Base-by-base conservation (phyloP, 1,284 basidiomycete genomes). In the Melampsora americana region DNA sequence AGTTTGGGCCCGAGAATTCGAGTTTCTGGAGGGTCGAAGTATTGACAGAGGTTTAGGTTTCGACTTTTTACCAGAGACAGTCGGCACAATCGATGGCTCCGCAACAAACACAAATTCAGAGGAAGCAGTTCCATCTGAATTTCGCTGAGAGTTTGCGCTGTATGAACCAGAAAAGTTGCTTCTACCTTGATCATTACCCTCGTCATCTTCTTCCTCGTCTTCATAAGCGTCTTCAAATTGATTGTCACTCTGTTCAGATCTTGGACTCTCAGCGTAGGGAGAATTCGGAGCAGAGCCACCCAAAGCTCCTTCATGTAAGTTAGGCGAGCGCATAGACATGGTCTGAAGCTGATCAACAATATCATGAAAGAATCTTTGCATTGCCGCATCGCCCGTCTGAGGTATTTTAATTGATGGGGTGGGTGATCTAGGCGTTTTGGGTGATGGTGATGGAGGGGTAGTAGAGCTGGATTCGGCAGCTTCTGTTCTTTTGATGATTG, bases 321-420 rank as follows among this genome's bases (percentile, higher is more conserved):
- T 76, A 61, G 79, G 79, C 61, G 82, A 83, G 46, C 83, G 83
- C 78, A 83, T 83, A 79, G 89, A 88, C 84, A 93, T 88, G 64
- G 87, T 87, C 77, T 89, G 89, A 64, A 93, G 87, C 80, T 92
- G 90, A 59, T 91, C 88, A 7, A 89, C 89, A 67, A 94, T 89
- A 82, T 93, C 90, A 74, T 89, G 86, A 83, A 93, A 90, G 83
- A 92, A 92, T 56, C 87, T 83, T 77, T 91, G 90, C 81, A 93
- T 88, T 60, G 87, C 87, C 64, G 87, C 88, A 79, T 92, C 90
- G 78, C 88, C 86, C 35, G 88, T 83, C 70, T 88, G 86, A 0
- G 89, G 87, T 26, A 83, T 81, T 23, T 78, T 77, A 39, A 83
- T 82, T 26, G 81, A 79, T 18, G 79, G 79, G 7, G 77, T 69